phyloP scores from a whole-genome alignment of 768 basidiomycete species.

The Lentinula sp. region DNA sequence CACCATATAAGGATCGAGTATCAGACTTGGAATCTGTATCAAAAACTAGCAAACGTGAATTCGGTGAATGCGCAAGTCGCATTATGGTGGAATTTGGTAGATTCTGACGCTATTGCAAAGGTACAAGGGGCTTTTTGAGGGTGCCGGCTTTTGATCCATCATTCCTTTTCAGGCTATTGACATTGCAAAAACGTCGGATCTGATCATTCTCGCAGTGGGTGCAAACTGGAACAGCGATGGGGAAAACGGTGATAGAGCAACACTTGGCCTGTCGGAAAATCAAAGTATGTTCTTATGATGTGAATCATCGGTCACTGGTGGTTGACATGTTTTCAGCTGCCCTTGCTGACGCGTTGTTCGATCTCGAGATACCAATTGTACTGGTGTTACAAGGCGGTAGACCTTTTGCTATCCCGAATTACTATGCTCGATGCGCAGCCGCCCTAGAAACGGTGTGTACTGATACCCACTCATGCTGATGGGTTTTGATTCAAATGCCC shows the following conservation, averaged over 20 bases:
- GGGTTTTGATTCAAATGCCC: neutral
- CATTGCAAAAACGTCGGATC: conserved; percentile 16
- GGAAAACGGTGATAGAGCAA: conserved; percentile 18
- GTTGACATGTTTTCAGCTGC: conserved; percentile 7
- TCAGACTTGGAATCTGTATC: conserved; percentile 14
- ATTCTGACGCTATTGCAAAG: conserved; percentile 5
- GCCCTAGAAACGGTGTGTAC: conserved; percentile 15
- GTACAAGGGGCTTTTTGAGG: neutral
- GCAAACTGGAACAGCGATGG: conserved; percentile 22
- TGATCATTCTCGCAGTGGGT: conserved; percentile 18
- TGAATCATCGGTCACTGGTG: neutral
- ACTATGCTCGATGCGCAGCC: conserved; percentile 15
- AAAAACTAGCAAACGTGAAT: conserved; percentile 17
- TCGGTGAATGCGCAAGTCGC: conserved; percentile 18
- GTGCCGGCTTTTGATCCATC: neutral
- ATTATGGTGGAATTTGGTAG: conserved; percentile 20
- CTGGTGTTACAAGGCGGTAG: conserved; percentile 18
- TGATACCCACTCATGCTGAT: neutral
- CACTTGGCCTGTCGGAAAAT: conserved; percentile 17
- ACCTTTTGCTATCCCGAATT: conserved; percentile 19
- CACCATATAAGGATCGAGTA: conserved; percentile 17
- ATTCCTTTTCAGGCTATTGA: conserved; percentile 14
- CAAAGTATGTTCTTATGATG: conserved; percentile 12
- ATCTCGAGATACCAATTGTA: conserved; percentile 16
- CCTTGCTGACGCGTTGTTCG: conserved; percentile 18